phyloP scores from a whole-genome alignment of 805 yeast genomes.

The Candida qinlingensis region DNA sequence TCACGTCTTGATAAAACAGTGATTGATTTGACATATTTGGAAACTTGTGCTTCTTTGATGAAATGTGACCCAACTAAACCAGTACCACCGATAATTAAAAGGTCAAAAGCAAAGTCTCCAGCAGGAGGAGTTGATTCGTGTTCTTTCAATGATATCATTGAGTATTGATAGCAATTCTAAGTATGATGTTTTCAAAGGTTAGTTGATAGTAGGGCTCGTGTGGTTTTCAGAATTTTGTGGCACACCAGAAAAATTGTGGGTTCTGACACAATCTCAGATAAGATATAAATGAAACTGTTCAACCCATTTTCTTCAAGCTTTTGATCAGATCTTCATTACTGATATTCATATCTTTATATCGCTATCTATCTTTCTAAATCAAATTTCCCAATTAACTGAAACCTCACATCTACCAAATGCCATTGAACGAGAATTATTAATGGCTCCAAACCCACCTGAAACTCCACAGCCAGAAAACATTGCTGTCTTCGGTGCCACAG shows the following conservation, averaged over 20 bases:
- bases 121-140: not conserved
- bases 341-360: not conserved
- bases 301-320: too few species aligned
- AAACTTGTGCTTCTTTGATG: constrained; percentile 11
- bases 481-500: constrained; percentile 15
- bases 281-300: not conserved
- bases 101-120: not conserved
- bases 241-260: not conserved
- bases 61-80: constrained; percentile 20
- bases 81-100: constrained; percentile 18
- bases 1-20: constrained; percentile 10
- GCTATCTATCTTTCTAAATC: not conserved
- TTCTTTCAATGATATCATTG: constrained; percentile 7
- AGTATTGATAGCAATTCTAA: not conserved
- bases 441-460: not conserved
- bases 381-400: constrained; percentile 1
- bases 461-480: constrained; percentile 3
- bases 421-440: not conserved
- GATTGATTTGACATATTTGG: constrained; percentile 7
- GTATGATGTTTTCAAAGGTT: not conserved
- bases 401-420: not conserved
- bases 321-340: not conserved
- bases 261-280: not conserved
- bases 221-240: not conserved
- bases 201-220: not conserved